Percentiles rank a stretch among this genome's conserved stretches.
Conservation (phyloP, 768 basidiomycete species). For the Gelatoporia subvermispora region DNA sequence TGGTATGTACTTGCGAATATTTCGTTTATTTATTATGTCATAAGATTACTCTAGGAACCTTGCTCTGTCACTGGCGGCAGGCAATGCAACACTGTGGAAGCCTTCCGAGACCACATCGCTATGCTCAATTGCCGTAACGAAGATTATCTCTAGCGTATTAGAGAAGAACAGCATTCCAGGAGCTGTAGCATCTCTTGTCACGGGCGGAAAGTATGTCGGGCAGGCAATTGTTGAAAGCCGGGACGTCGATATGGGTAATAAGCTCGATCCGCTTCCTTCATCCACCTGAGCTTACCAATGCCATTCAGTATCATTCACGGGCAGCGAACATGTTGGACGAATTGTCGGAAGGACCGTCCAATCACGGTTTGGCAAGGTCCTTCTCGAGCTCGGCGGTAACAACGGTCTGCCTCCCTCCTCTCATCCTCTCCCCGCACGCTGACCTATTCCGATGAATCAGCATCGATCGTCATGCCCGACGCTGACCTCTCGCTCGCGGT, state of each 20-base stretch:
- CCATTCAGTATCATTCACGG: constrained; percentile 83
- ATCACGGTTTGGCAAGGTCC: constrained; percentile 82
- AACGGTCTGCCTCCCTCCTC: constrained; percentile 56
- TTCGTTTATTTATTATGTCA: constrained; percentile 1
- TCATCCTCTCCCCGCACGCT: neutral
- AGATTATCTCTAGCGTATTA: constrained; percentile 75
- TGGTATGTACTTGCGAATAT: constrained; percentile 45
- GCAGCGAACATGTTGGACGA: constrained; percentile 83
- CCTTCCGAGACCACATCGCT: constrained; percentile 86
- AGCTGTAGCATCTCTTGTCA: constrained; percentile 77
- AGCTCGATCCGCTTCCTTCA: neutral
- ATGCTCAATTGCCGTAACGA: constrained; percentile 87
- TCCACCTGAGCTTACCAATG: no score
- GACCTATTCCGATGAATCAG: constrained; percentile 32
- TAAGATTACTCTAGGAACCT: constrained; percentile 62
- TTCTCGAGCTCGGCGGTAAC: constrained; percentile 93
- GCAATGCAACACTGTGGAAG: constrained; percentile 95
- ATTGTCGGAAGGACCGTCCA: constrained; percentile 86
- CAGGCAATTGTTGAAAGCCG: constrained; percentile 69
- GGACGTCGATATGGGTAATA: constrained; percentile 72
- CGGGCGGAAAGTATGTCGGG: constrained; percentile 78
- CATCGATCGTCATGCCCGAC: constrained; percentile 89
- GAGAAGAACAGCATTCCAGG: constrained; percentile 81
- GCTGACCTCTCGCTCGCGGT: constrained; percentile 89
- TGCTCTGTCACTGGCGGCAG: constrained; percentile 80